Evolutionary conservation across 306 rosid genomes (phyloP).

Genomic region (Cucumis cinereus): DNA sequence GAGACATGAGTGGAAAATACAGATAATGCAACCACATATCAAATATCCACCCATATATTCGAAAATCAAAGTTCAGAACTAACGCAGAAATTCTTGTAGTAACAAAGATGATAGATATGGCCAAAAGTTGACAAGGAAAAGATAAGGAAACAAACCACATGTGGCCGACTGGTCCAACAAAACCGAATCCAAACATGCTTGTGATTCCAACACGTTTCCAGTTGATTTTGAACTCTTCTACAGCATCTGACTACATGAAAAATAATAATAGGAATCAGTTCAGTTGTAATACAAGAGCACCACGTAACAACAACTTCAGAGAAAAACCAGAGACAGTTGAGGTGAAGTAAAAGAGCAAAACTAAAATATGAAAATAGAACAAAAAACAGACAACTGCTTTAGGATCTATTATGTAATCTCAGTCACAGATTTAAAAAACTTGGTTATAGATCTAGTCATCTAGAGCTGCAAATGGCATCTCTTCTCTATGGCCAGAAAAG

Average conservation of each 20-base stretch:
- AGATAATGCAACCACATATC: background rate
- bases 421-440: background rate
- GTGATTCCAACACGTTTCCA: constrained; percentile 76
- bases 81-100: background rate
- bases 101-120: background rate
- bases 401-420: background rate
- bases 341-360: background rate
- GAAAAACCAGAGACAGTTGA: background rate
- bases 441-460: background rate
- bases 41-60: background rate
- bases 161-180: constrained; percentile 85
- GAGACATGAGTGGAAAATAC: background rate
- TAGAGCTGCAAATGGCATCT: background rate
- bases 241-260: constrained; percentile 14
- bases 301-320: background rate
- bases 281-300: background rate
- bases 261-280: constrained; percentile 6
- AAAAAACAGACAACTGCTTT: background rate
- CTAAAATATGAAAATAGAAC: background rate
- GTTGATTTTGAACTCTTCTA: constrained; percentile 23
- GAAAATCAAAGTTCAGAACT: background rate
- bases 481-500: background rate
- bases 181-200: constrained; percentile 62
- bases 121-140: background rate
- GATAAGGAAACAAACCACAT: constrained; percentile 47